Conservation (phyloP, 306 rosid genomes). For the Canavalia ensiformis region DNA sequence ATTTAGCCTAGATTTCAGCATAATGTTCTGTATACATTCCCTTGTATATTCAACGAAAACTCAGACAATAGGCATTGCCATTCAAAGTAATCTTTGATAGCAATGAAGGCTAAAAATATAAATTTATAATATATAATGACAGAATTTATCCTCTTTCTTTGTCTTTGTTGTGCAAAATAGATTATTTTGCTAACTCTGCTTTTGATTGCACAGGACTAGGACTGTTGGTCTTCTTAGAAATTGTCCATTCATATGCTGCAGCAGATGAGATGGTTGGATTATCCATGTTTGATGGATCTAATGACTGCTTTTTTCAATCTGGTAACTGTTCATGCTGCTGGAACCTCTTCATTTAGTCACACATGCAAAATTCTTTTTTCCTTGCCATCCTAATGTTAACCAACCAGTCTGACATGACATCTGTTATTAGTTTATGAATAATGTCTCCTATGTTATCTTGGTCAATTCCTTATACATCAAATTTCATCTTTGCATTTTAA, state of each 20-base stretch:
- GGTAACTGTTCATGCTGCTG: conserved; percentile 62
- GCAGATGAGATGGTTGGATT: conserved; percentile 98
- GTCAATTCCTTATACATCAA: conserved; percentile 27
- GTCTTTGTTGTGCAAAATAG: conserved; percentile 13
- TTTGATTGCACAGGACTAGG: conserved; percentile 74
- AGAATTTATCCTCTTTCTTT: conserved; percentile 4
- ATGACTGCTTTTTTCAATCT: conserved; percentile 91
- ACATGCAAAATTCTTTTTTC: conserved; percentile 28
- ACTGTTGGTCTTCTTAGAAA: conserved; percentile 86
- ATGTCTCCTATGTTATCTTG: conserved; percentile 11
- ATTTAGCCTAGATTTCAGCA: too few relatives aligned
- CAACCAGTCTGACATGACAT: conserved; percentile 30
- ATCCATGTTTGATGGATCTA: conserved; percentile 90
- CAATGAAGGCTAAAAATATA: too few relatives aligned
- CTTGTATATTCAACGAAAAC: too few relatives aligned
- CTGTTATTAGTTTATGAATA: not conserved
- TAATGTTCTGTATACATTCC: too few relatives aligned
- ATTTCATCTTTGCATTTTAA: conserved; percentile 14
- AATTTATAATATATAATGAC: conserved; percentile 2
- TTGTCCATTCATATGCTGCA: conserved; percentile 95
- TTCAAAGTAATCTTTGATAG: too few relatives aligned
- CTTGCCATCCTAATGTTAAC: conserved; percentile 31
- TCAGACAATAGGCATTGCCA: too few relatives aligned
- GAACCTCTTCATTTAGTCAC: conserved; percentile 43
- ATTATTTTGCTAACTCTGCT: conserved; percentile 40